These are phyloP conservation scores for Nymphaea colorata DNA, from an alignment of 164 flowering plant species.

Conservation along the genomic window DNA sequence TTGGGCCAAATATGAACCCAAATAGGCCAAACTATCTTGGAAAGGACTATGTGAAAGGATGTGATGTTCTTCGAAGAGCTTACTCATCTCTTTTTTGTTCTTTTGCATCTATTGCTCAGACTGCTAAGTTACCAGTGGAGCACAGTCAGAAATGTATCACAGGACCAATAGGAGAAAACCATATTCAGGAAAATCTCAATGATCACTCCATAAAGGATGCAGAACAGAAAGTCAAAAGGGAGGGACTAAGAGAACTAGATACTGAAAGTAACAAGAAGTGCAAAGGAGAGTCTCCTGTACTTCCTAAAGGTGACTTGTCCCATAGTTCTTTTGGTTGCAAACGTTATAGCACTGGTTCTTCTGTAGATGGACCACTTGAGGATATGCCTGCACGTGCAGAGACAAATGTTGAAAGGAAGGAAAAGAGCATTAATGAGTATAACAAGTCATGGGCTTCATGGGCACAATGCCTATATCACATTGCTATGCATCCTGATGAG, in stretches of 20 bases:
- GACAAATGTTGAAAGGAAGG: constrained; percentile 8
- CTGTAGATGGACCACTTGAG: neutral
- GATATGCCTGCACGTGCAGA: constrained; percentile 2
- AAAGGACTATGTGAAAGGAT: constrained; percentile 63
- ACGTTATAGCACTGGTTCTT: neutral
- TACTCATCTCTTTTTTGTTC: constrained; percentile 80
- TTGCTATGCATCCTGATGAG: constrained; percentile 68
- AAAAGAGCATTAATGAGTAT: constrained; percentile 9
- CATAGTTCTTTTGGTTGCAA: too few relatives aligned
- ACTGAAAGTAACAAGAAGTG: constrained; percentile 45
- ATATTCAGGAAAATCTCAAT: constrained; percentile 3
- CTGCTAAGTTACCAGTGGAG: constrained; percentile 10
- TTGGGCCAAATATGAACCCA: constrained; percentile 98
- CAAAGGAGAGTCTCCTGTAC: constrained; percentile 27
- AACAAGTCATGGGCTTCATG: constrained; percentile 64
- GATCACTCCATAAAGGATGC: constrained; percentile 6
- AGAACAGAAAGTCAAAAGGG: constrained; percentile 44
- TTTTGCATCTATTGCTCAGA: constrained; percentile 37
- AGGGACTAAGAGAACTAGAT: constrained; percentile 12
- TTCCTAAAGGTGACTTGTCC: constrained; percentile 1
- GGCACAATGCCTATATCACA: constrained; percentile 62
- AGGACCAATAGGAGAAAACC: constrained; percentile 14
- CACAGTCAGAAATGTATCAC: constrained; percentile 3
- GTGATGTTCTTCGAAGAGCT: constrained; percentile 58
- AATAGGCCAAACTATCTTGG: constrained; percentile 67